A percentile compares a stretch with the other conserved stretches of the same genome.
Conservation (phyloP, 352 stramenopile species). For the Globisporangium carolinianum region DNA sequence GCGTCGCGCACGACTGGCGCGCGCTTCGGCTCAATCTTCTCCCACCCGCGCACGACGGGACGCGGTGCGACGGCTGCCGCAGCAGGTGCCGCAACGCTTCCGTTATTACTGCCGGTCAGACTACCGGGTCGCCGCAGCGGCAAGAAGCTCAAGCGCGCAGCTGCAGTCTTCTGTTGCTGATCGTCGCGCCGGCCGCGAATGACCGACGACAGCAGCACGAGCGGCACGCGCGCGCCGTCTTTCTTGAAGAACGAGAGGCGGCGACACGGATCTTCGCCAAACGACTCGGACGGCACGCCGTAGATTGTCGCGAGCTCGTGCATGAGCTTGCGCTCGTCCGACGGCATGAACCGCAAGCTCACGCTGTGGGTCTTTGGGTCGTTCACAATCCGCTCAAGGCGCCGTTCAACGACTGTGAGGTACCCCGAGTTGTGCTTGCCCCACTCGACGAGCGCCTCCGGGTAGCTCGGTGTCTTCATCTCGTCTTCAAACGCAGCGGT, state of each 20-base stretch:
- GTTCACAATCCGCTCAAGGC: slow-evolving; percentile 63
- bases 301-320: slow-evolving; percentile 68
- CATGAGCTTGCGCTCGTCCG: slow-evolving; percentile 64
- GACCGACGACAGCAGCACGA: slow-evolving; percentile 48
- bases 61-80: slow-evolving; percentile 11
- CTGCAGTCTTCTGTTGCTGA: slow-evolving; percentile 21
- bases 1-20: slow-evolving; percentile 46
- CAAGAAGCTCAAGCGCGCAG: slow-evolving; percentile 48
- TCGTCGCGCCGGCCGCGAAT: slow-evolving; percentile 17
- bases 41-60: slow-evolving; percentile 45
- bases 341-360: slow-evolving; percentile 64
- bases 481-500: slow-evolving; percentile 64
- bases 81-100: slow-evolving; percentile 11
- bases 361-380: slow-evolving; percentile 67
- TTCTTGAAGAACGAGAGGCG: slow-evolving; percentile 77
- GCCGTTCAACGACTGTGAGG: slow-evolving; percentile 61
- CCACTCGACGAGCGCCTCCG: slow-evolving; percentile 58
- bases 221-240: slow-evolving; percentile 38
- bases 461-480: slow-evolving; percentile 64
- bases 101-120: slow-evolving; percentile 3
- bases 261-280: slow-evolving; percentile 60
- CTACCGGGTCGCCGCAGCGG: slow-evolving; percentile 27
- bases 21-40: slow-evolving; percentile 49
- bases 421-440: slow-evolving; percentile 67
- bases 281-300: slow-evolving; percentile 61